Conservation (phyloP, 164 flowering plant genomes). For the Kalanchoe fedtschenkoi region DNA sequence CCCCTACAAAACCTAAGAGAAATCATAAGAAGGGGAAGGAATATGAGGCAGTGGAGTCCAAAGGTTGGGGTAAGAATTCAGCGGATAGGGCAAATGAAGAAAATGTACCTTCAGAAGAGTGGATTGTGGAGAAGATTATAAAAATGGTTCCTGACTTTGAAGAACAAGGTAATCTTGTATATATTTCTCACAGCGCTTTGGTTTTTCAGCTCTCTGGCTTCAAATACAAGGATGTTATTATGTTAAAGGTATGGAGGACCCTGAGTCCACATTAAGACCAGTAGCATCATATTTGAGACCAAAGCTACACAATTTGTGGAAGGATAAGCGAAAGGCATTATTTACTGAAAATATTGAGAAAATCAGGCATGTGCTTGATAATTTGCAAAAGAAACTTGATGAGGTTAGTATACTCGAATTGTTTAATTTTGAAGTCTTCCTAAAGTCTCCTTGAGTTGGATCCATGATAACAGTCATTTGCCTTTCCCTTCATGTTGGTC, state of each 20-base stretch:
- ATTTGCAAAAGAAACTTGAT: slow-evolving; percentile 71
- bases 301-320: slow-evolving; percentile 59
- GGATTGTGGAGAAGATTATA: slow-evolving; percentile 54
- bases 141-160: slow-evolving; percentile 64
- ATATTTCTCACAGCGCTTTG: background rate
- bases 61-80: slow-evolving; percentile 40
- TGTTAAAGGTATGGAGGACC: slow-evolving; percentile 53
- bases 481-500: background rate
- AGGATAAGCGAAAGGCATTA: slow-evolving; percentile 61
- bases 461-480: background rate
- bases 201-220: background rate
- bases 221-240: background rate
- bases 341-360: slow-evolving; percentile 66
- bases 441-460: background rate
- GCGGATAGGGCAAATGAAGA: slow-evolving; percentile 28
- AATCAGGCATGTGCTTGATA: slow-evolving; percentile 54
- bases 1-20: slow-evolving; percentile 61
- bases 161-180: slow-evolving; percentile 48
- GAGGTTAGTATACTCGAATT: slow-evolving; percentile 44
- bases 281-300: slow-evolving; percentile 72
- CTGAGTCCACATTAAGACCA: slow-evolving; percentile 37
- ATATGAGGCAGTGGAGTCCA: slow-evolving; percentile 41
- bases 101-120: slow-evolving; percentile 55
- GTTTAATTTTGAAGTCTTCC: background rate
- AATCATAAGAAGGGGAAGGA: slow-evolving; percentile 64